These are phyloP conservation scores for Opeltia flavorubescens DNA, from an alignment of 495 filamentous ascomycete species.

Conservation along the genomic window DNA sequence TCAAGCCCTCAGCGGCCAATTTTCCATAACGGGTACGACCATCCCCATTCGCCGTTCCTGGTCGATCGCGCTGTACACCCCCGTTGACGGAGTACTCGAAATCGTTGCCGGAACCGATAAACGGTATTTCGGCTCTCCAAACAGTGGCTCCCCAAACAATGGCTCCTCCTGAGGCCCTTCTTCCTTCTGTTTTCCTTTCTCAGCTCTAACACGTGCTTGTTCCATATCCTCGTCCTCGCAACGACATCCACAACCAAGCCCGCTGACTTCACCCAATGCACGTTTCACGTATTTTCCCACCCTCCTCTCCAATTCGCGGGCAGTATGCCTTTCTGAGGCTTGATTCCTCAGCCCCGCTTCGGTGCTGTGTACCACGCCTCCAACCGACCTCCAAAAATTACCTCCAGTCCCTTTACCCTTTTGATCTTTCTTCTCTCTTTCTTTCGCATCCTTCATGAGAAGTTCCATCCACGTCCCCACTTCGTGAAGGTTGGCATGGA, in stretches of 20 bases:
- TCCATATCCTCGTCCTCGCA: background rate
- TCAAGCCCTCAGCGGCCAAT: background rate
- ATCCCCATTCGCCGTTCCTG: background rate
- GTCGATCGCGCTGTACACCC: background rate
- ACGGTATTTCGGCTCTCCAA: background rate
- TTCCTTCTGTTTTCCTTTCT: background rate
- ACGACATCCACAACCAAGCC: conserved; percentile 5
- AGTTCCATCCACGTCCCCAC: conserved; percentile 63
- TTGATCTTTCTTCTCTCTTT: conserved; percentile 42
- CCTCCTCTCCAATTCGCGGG: conserved; percentile 11
- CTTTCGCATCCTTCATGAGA: conserved; percentile 51
- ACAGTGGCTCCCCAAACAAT: background rate
- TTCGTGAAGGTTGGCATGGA: conserved; percentile 68
- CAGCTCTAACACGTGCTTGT: background rate
- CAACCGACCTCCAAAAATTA: conserved; percentile 11
- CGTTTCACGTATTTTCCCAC: conserved; percentile 12
- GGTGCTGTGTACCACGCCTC: conserved; percentile 10
- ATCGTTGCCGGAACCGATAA: background rate
- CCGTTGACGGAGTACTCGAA: background rate
- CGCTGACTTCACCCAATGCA: conserved; percentile 6
- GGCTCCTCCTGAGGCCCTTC: background rate
- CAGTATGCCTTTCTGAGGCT: conserved; percentile 7
- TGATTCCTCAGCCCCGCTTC: conserved; percentile 11
- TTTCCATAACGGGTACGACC: background rate
- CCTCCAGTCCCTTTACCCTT: background rate